phyloP scores from a whole-genome alignment of 1,284 basidiomycete species.

The Tetrapyrgos nigripes region DNA sequence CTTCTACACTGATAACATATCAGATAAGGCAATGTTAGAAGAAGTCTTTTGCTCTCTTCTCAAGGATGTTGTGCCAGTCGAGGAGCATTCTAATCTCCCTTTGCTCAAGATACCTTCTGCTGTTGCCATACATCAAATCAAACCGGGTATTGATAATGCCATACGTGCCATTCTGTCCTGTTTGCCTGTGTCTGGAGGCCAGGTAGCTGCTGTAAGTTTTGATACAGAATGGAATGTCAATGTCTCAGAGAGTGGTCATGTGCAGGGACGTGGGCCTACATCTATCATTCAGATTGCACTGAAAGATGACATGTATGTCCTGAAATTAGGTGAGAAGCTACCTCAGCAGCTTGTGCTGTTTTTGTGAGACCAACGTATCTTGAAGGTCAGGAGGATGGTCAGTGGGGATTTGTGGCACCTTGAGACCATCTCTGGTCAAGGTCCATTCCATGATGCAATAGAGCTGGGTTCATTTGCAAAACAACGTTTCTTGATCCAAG shows the following conservation, averaged over 20 bases:
- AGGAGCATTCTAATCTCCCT: neutral
- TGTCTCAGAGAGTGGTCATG: neutral
- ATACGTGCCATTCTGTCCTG: constrained; percentile 4
- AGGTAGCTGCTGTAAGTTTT: constrained; percentile 8
- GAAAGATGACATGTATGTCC: neutral
- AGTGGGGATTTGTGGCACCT: constrained; percentile 1
- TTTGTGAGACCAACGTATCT: neutral
- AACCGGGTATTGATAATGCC: constrained; percentile 1
- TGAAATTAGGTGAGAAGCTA: constrained; percentile 1
- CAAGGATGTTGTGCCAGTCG: neutral
- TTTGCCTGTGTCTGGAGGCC: neutral
- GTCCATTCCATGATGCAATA: neutral
- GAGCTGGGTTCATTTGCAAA: constrained; percentile 9
- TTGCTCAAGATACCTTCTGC: neutral
- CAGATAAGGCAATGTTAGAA: constrained; percentile 6
- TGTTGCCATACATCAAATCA: neutral
- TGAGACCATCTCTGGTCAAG: constrained; percentile 1
- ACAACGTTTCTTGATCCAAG: neutral
- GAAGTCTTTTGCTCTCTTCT: constrained; percentile 1
- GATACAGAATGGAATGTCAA: constrained; percentile 15
- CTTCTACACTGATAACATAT: constrained; percentile 26
- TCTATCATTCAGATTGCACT: constrained; percentile 3
- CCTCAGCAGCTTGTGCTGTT: constrained; percentile 5
- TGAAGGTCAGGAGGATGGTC: constrained; percentile 3
- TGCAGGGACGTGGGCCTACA: neutral